Conservation (phyloP, 208 protist genomes). For the Angomonas ambiguus region DNA sequence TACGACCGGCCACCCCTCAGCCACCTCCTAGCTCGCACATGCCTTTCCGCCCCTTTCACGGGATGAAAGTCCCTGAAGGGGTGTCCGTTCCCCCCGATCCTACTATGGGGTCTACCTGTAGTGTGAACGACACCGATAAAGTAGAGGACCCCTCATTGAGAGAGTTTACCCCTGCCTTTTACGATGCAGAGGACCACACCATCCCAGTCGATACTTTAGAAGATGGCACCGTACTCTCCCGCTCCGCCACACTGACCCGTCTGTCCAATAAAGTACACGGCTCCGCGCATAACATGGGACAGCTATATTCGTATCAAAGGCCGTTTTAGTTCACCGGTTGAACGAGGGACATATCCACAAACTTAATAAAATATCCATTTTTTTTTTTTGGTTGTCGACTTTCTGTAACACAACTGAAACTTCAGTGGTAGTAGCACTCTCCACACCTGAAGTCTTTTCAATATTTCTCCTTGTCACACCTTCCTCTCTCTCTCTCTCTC, state of each 20-base stretch:
- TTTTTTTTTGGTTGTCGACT: background rate
- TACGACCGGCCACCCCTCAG: constrained; percentile 1
- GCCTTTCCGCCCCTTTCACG: constrained; percentile 76
- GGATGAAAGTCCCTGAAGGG: constrained; percentile 40
- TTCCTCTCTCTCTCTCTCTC: background rate
- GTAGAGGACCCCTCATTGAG: constrained; percentile 8
- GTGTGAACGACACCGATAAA: constrained; percentile 16
- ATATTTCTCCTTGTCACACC: background rate
- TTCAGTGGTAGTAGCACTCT: too few species aligned
- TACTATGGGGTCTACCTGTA: constrained; percentile 20
- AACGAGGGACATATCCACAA: too few species aligned
- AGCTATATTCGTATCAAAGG: constrained; percentile 84
- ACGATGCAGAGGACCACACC: constrained; percentile 10
- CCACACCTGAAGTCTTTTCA: too few species aligned
- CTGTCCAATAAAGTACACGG: constrained; percentile 27
- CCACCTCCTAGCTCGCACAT: constrained; percentile 44
- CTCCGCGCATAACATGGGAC: constrained; percentile 74
- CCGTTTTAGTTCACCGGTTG: constrained; percentile 39
- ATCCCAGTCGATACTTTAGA: too few species aligned
- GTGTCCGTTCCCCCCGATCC: constrained; percentile 50
- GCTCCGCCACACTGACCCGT: constrained; percentile 17
- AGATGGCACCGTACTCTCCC: constrained; percentile 26
- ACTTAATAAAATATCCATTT: too few species aligned
- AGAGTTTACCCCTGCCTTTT: constrained; percentile 6
- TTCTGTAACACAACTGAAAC: too few species aligned